Evolutionary conservation across 31 red algal genomes (phyloP).

Genomic region (Endocladia muricata): DNA sequence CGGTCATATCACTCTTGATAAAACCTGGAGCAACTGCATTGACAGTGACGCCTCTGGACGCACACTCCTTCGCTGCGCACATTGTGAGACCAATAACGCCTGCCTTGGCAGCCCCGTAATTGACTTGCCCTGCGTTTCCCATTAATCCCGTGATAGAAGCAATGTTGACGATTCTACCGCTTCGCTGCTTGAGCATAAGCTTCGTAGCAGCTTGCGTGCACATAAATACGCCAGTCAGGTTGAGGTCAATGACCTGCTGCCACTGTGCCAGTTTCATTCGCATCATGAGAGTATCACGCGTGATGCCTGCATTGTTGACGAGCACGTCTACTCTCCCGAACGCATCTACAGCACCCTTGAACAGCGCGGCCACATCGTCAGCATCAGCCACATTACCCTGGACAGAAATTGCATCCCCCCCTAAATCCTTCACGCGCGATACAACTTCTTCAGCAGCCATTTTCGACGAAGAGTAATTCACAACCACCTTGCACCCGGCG

Average conservation of each 20-base stretch:
- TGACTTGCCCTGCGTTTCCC: conserved; percentile 97
- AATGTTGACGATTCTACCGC: conserved; percentile 97
- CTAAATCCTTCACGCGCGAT: conserved; percentile 61
- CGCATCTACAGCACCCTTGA: conserved; percentile 55
- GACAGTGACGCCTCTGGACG: conserved; percentile 77
- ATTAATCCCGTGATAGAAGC: conserved; percentile 87
- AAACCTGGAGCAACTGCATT: conserved; percentile 99
- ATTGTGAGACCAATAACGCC: conserved; percentile 95
- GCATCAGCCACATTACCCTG: conserved; percentile 72
- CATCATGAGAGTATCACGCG: conserved; percentile 80
- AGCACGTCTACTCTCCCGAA: conserved; percentile 86
- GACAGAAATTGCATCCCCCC: conserved; percentile 84
- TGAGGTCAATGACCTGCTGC: conserved; percentile 94
- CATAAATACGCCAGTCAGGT: conserved; percentile 89
- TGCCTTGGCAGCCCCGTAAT: conserved; percentile 96
- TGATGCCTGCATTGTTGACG: conserved; percentile 99
- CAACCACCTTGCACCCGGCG: conserved; percentile 82
- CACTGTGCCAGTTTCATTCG: conserved; percentile 94
- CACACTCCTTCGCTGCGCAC: conserved; percentile 89
- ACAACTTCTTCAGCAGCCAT: conserved; percentile 85
- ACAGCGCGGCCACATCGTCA: conserved; percentile 69
- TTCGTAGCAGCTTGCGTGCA: conserved; percentile 85
- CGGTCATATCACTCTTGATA: conserved; percentile 98
- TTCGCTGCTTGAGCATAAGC: conserved; percentile 94
- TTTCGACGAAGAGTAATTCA: conserved; percentile 79